These are phyloP conservation scores for Glaciozyma martinii DNA, from an alignment of 768 basidiomycete genomes.

Conservation along the genomic window DNA sequence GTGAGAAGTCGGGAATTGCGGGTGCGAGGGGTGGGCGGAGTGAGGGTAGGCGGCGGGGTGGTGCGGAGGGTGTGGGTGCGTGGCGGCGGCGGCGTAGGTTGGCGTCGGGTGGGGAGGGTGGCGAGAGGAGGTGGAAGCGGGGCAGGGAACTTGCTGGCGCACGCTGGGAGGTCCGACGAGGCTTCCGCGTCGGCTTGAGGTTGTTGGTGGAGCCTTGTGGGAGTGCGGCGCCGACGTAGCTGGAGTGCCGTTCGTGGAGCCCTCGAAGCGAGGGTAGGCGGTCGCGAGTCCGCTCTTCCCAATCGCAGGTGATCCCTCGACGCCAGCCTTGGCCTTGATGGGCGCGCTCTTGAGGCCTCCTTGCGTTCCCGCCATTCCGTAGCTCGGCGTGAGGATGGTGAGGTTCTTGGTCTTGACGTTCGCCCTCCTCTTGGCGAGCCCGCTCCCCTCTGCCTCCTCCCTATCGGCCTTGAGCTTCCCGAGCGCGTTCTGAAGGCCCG, in stretches of 20 bases:
- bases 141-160: neutral
- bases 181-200: neutral
- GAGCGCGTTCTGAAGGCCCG: neutral
- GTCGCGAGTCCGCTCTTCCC: neutral
- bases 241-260: neutral
- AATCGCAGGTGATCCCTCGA: neutral
- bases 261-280: neutral
- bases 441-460: neutral
- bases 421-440: neutral
- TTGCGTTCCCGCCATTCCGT: neutral
- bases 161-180: neutral
- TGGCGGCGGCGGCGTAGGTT: too few relatives aligned
- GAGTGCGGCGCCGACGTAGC: neutral
- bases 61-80: neutral
- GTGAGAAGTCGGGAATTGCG: neutral
- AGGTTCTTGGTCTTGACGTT: conserved; percentile 4
- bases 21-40: neutral
- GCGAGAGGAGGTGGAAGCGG: neutral
- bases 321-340: neutral
- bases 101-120: neutral
- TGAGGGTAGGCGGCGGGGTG: neutral
- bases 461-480: neutral
- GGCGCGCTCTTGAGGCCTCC: neutral
- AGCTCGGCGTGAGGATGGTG: neutral
- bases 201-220: neutral